Base-by-base conservation (phyloP, 75 land plant genomes). In the Isoetes taiwanensis region DNA sequence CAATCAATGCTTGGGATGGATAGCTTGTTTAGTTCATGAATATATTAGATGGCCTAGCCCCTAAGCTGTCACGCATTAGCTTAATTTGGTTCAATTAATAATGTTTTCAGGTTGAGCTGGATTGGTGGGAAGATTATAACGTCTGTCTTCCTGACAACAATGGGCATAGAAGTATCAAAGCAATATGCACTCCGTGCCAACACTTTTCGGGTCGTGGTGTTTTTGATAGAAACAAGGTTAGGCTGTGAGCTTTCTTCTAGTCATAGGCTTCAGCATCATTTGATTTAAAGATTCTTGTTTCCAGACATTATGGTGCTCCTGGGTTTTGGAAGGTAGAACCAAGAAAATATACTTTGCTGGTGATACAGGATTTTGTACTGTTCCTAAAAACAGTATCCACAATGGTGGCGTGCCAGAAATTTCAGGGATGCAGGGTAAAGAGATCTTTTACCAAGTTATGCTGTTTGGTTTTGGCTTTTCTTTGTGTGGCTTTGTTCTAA, bases 111-210 rank as follows among this genome's bases (percentile, higher is more conserved):
- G 52, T 65, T 28, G 67, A 65, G 32, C 61, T 65, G 41, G 67
- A 65, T 54, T 65, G 67, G 67, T 65, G 67, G 67, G 50, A 65
- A 65, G 67, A 58, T 8, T 46, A 65, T 39, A n/a, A 57, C 17
- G 28, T 57, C 16, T 39, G 61, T 30, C 19, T 30, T 30, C 32
- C 63, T 23, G 63, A 43, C 23, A 54, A 34, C 16, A 42, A 56
- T 21, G 14, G 26, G 8, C 19, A 25, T 10, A 65, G n/a, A 58
- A 2, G 48, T 27, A 28, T 65, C 34, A 27, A 23, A 41, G 67
- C 67, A 28, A 41, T 65, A 29, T 65, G 67, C 62, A 65, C 67
- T 31, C 67, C 67, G 6, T 65, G 62, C 46, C 67, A 65, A 31
- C 67, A 65, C 43, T 65, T 65, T 41, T 65, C 67, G 10, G 67